Evolutionary conservation across 1,284 basidiomycete genomes (phyloP).

Genomic region (Spongiforma sp.): DNA sequence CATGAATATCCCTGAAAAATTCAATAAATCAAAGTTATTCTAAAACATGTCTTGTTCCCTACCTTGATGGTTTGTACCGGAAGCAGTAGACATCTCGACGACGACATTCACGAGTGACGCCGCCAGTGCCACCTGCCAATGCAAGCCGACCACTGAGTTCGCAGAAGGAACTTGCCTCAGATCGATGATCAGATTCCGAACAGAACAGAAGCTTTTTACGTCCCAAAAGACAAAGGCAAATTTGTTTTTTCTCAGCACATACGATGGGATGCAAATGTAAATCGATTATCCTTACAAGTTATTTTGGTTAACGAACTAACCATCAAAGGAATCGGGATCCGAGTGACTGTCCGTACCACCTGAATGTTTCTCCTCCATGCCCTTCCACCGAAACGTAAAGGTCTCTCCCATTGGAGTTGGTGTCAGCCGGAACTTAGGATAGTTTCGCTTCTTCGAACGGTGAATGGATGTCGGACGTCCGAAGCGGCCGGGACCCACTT

Average conservation of each 20-base stretch:
- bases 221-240: too few species aligned
- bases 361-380: too few species aligned
- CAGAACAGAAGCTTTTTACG: slow-evolving; percentile 50
- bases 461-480: too few species aligned
- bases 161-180: slow-evolving; percentile 54
- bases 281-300: slow-evolving; percentile 45
- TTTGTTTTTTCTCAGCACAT: too few species aligned
- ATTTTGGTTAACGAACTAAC: slow-evolving; percentile 56
- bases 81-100: slow-evolving; percentile 51
- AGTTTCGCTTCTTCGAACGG: too few species aligned
- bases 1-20: slow-evolving; percentile 48
- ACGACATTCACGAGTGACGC: slow-evolving; percentile 68
- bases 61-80: slow-evolving; percentile 52
- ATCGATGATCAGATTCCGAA: slow-evolving; percentile 56
- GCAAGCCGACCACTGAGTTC: slow-evolving; percentile 62
- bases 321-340: too few species aligned
- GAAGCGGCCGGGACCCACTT: too few species aligned
- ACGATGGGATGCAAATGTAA: background rate
- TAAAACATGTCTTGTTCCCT: slow-evolving; percentile 1
- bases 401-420: too few species aligned
- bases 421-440: too few species aligned
- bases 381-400: too few species aligned
- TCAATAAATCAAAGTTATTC: background rate
- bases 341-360: too few species aligned
- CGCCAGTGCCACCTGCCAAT: slow-evolving; percentile 82